Evolutionary conservation across 352 stramenopile genomes (phyloP), one percentile per base, ranked within the genome.

Genomic region (Phytophthora sp.): DNA sequence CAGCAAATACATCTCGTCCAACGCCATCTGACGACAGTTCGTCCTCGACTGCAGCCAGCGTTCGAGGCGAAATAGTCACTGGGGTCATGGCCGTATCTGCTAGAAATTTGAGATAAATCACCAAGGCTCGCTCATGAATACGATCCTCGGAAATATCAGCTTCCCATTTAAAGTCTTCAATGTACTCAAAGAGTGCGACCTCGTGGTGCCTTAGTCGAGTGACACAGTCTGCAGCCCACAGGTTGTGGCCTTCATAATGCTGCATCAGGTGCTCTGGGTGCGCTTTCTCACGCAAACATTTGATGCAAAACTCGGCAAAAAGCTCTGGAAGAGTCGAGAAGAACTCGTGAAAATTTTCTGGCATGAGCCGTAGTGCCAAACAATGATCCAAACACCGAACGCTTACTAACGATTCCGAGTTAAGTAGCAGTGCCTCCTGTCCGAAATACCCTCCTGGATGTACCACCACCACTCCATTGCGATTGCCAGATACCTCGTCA

Each of bases 271-370:
- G 80, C 65, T 90, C 83, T 3, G 72, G 69, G 0, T 60, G 63
- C 2, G 56, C 66, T 29, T 74, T 75, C 6, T 86, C 71, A 3
- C 81, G 83, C 7, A 92, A 61, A 52, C 79, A 88, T 31, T 84
- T 82, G 68, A 92, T 82, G 47, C 79, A 89, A 30, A 90, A 90
- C 56, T 92, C 81, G 13, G 81, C 67, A 33, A 82, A 92, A 15
- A 89, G 57, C 27, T 88, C 79, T 0, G 79, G 81, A 6, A 86
- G 58, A 23, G 65, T 78, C 18, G 57, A 60, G 38, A 92, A 90
- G 57, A 90, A 89, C 27, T 79, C 68, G 26, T 77, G 54, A 26
- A 92, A 92, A 0, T 55, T 53, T 4, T 81, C 65, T 2, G 59
- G 46, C 16, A 56, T 76, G 5, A 92, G 57, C 23, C 71, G 77